These are phyloP conservation scores for Colletotrichum lupini DNA, from an alignment of 2,329 filamentous ascomycete species.

Conservation along the genomic window DNA sequence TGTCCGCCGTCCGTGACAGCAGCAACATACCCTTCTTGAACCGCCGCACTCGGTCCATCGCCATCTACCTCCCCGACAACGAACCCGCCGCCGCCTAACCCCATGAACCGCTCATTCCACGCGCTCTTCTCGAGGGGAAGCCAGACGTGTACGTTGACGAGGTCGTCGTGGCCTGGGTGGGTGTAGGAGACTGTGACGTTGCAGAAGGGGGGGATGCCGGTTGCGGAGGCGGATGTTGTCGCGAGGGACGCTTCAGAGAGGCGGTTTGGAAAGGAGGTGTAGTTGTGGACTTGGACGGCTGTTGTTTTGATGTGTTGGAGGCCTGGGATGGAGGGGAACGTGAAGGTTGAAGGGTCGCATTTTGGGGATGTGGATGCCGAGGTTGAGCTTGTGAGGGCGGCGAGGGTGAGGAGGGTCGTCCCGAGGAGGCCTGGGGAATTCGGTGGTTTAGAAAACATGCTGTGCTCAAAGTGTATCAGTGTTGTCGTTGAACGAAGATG, in stretches of 20 bases:
- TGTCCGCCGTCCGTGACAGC: conserved; percentile 40
- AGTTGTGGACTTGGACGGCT: background rate
- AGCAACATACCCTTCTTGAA: conserved; percentile 45
- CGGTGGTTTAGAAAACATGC: no score
- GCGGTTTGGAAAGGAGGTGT: background rate
- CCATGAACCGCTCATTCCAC: conserved; percentile 36
- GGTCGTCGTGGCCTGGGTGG: conserved; percentile 14
- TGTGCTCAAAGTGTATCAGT: no score
- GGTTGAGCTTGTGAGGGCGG: background rate
- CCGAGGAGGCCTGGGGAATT: background rate
- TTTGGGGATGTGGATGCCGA: background rate
- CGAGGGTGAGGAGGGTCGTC: background rate
- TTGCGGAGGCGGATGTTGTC: background rate
- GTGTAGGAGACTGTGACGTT: conserved; percentile 36
- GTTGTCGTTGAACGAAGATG: no score
- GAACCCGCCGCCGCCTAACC: conserved; percentile 35
- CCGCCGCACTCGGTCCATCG: conserved; percentile 40
- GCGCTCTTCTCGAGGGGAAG: conserved; percentile 16
- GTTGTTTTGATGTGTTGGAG: background rate
- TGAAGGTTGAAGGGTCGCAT: background rate
- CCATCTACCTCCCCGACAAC: background rate
- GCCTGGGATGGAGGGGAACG: background rate
- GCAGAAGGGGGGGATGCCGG: conserved; percentile 26
- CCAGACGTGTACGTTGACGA: conserved; percentile 28
- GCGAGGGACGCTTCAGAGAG: background rate